Percentiles rank a stretch among this genome's conserved stretches.
Conservation (phyloP, 2,329 filamentous ascomycete species). For the Corynespora cassiicola region DNA sequence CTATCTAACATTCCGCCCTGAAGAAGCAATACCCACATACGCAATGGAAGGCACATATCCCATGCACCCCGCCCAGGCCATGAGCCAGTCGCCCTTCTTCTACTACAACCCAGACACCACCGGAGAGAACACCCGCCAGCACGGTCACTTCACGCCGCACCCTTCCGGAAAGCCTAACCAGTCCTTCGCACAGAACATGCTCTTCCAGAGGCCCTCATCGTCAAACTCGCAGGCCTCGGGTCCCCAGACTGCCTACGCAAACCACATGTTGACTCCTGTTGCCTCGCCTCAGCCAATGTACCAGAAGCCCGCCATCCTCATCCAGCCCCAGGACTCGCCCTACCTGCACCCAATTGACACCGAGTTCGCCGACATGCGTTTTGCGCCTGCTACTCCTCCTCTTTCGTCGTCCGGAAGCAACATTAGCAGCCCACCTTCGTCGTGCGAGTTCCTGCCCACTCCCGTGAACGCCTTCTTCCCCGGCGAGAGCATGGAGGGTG, state of each 20-base stretch:
- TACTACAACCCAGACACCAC: slow-evolving; percentile 83
- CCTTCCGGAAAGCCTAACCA: slow-evolving; percentile 40
- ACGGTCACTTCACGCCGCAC: slow-evolving; percentile 76
- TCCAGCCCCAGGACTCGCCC: slow-evolving; percentile 64
- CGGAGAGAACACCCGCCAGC: slow-evolving; percentile 69
- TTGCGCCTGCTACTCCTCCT: slow-evolving; percentile 85
- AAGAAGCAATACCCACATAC: slow-evolving; percentile 28
- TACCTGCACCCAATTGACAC: slow-evolving; percentile 73
- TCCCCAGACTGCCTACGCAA: slow-evolving; percentile 61
- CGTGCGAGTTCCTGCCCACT: slow-evolving; percentile 79
- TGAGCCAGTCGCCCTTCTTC: slow-evolving; percentile 80
- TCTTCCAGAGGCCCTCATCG: slow-evolving; percentile 63
- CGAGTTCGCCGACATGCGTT: slow-evolving; percentile 70
- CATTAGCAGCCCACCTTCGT: slow-evolving; percentile 81
- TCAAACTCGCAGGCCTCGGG: slow-evolving; percentile 65
- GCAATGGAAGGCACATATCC: slow-evolving; percentile 71
- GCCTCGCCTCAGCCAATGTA: slow-evolving; percentile 76
- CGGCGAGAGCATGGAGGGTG: slow-evolving; percentile 45
- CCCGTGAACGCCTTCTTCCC: slow-evolving; percentile 79
- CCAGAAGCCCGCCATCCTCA: slow-evolving; percentile 76
- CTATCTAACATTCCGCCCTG: slow-evolving; percentile 26
- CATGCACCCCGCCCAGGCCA: slow-evolving; percentile 58
- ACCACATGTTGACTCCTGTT: slow-evolving; percentile 74
- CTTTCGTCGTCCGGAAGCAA: slow-evolving; percentile 85
- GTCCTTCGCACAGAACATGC: slow-evolving; percentile 52